Conservation (phyloP, 768 basidiomycete species). For the Tulasnella sp. region DNA sequence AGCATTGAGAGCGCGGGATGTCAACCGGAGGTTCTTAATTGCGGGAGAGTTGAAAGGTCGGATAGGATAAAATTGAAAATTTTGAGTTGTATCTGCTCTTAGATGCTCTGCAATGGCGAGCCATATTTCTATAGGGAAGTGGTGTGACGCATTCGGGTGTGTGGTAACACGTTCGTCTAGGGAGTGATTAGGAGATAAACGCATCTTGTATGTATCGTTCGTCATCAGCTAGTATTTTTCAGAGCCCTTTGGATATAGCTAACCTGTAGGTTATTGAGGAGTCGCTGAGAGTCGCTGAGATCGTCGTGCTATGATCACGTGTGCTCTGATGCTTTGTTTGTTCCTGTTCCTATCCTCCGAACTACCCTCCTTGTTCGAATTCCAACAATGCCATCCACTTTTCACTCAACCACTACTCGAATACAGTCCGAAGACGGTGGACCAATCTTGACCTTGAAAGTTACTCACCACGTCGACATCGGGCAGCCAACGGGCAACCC, state of each 20-base stretch:
- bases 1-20: neutral
- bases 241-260: neutral
- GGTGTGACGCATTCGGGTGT: neutral
- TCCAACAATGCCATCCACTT: neutral
- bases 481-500: neutral
- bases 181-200: neutral
- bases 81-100: neutral
- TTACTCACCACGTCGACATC: neutral
- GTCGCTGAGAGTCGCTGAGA: neutral
- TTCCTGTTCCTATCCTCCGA: neutral
- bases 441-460: neutral
- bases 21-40: neutral
- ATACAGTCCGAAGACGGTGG: neutral
- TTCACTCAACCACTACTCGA: neutral
- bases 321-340: neutral
- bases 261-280: no score
- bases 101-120: neutral
- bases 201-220: neutral
- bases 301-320: neutral
- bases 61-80: neutral
- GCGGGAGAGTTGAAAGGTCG: neutral
- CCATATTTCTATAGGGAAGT: neutral
- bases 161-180: neutral
- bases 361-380: neutral
- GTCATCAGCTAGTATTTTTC: no score